A percentile compares a stretch with the other conserved stretches of the same genome.
Evolutionary conservation across 2,329 filamentous ascomycete species (phyloP).

Genomic region (Ceratocystis harringtonii): DNA sequence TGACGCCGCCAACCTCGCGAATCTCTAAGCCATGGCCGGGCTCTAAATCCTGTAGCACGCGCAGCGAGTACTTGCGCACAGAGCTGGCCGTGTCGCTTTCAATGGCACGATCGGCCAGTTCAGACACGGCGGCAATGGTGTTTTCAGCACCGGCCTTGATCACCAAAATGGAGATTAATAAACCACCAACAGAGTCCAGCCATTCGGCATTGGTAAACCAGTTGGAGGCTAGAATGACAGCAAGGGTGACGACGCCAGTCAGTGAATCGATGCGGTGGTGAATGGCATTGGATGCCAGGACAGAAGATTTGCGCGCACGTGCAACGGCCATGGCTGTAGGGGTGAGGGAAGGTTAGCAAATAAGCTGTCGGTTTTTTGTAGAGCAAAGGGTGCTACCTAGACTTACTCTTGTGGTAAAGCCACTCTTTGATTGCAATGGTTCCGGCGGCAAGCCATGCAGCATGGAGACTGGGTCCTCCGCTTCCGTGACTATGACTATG

Average conservation of each 20-base stretch:
- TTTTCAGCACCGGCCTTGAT: conserved; percentile 81
- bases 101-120: conserved; percentile 80
- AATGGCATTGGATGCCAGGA: conserved; percentile 87
- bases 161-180: conserved; percentile 86
- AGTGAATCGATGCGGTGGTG: conserved; percentile 94
- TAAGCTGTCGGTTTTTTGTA: neutral
- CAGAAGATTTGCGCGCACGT: conserved; percentile 82
- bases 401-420: conserved; percentile 89
- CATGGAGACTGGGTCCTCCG: conserved; percentile 72
- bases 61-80: conserved; percentile 49
- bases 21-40: conserved; percentile 49
- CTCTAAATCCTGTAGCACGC: conserved; percentile 32
- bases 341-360: conserved; percentile 4
- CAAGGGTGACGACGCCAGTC: conserved; percentile 82
- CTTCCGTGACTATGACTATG: conserved; percentile 34
- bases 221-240: conserved; percentile 81
- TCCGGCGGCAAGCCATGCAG: conserved; percentile 82
- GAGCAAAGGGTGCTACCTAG: neutral
- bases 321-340: conserved; percentile 80
- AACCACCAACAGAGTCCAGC: conserved; percentile 85
- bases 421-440: conserved; percentile 92
- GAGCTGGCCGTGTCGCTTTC: conserved; percentile 68
- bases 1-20: conserved; percentile 71
- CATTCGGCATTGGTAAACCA: conserved; percentile 71
- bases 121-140: conserved; percentile 64